Evolutionary conservation across 768 basidiomycete species (phyloP), one percentile per base, ranked within the genome.

Genomic region (Collybiopsis confluens): DNA sequence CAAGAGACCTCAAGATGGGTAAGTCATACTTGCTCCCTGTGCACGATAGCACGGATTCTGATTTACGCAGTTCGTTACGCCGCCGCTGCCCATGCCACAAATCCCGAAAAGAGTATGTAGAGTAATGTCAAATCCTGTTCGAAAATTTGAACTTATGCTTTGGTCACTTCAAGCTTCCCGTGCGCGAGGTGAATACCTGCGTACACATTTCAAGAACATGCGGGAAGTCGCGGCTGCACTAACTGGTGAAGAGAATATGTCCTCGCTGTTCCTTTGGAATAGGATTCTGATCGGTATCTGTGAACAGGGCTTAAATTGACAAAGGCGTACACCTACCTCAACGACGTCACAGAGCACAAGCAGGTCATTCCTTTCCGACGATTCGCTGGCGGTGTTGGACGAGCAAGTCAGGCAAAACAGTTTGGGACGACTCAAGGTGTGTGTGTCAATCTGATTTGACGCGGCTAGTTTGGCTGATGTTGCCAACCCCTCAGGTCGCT

Each of bases 161-260:
- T 45, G 13, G 35, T 30, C 54, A 56, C 59, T 45, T 69, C 36
- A 70, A 96, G 92, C 90, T 70, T 86, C 95, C 66, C 88, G 83
- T 67, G 89, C 95, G 56, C 89, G 90, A 66, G 94, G 94, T 65
- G 93, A 96, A 78, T 94, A 98, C 82, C 85, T 97, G 68, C 91
- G 95, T 65, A 98, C 97, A 45, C 96, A 98, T 79, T 99, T 97
- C 86, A 99, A 99, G 88, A 99, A 98, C 84, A 98, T 97, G 92
- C 87, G 92, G 59, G 97, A 99, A 75, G 97, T 98, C 54, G 95
- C 91, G 48, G 96, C 96, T 60, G 93, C 90, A 61, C 78, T 98
- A 59, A 82, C 86, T 60, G 95, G 94, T 92, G 60, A 65, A 45
- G 27, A 1, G 13, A 3, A 20, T 20, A 16, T 20, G 30, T 8